Base-by-base conservation (phyloP, 2,329 filamentous ascomycete species). In the Elsinoe perseae region DNA sequence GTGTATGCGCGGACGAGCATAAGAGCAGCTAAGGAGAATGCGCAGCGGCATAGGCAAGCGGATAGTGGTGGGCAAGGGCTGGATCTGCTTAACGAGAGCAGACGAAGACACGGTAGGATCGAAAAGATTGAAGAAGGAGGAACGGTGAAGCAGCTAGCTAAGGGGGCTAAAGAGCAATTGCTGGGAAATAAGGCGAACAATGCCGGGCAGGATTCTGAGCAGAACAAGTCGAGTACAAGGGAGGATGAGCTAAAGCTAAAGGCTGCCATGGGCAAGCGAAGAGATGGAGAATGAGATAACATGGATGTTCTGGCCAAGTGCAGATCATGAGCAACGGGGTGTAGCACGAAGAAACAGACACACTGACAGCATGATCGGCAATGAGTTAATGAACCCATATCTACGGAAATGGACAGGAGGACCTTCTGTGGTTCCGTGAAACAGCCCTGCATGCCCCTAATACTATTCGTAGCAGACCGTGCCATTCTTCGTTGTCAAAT, bases 1-100 rank as follows among this genome's bases (percentile, higher is more conserved):
- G 70, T 78, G 30, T 87, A 87, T 69, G 75, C 82, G 25, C 73
- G 84, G 52, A 84, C 79, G 7, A 83, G 80, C 21, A 87, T 87
- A 60, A 75, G 78, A 59, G 80, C 82, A 21, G 85, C 85, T 2
- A 85, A 85, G 62, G 74, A 79, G 46, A 85, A 86, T 61, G 83
- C 83, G 0, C 76, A 81, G 61, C 72, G 74, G 59, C 78, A 81
- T 54, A 72, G 82, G 48, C 77, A 81, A 61, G 78, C 77, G 36
- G 79, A 82, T 59, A 79, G 77, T 25, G 80, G 77, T 14, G 54
- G 78, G 73, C 70, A 79, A 74, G 60, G 76, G 65, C 64, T 80
- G 74, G 67, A 65, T 57, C 48, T 70, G 75, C 67, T 77, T 53
- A 79, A 80, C 56, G 79, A 82, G 70, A 76, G 70, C 61, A 62